Evolutionary conservation across 2,329 filamentous ascomycete genomes (phyloP), one percentile per base, ranked within the genome.

Genomic region (Fusarium virguliforme): DNA sequence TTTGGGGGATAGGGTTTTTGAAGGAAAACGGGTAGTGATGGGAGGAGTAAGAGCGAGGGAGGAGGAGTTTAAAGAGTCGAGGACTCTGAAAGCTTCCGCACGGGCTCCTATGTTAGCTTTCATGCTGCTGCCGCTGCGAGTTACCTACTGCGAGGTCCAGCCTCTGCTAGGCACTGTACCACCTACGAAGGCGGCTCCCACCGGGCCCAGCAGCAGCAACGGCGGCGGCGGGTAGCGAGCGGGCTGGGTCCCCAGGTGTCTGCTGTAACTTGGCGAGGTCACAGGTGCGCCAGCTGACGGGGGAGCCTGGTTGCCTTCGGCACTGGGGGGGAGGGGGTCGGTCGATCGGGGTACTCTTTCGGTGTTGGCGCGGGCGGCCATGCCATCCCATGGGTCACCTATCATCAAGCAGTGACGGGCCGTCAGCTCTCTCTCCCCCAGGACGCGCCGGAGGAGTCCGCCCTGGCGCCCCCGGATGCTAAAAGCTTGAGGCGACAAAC

Each of bases 201-300:
- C 46, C 43, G 57, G 58, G 56, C 28, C 32, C 28, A 22, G 18
- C 71, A 62, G 69, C 70, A 66, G 55, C 53, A 51, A 57, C 68
- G 64, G 51, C 51, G 35, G 56, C 50, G 34, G 50, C 15, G 24
- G 59, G 24, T 51, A 24, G 60, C 60, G 32, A 53, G 13, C 32
- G 28, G 24, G 18, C 32, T 53, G 30, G 48, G 28, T 8, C 41
- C 40, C 22, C 41, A 46, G 48, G 34, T 32, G 34, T 32, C 46
- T 53, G 38, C 64, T 64, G 68, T 55, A 71, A 59, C 65, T 58
- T 54, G 34, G 68, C 59, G 66, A 70, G 65, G 63, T 51, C 66
- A 70, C 56, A 67, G 59, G 50, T 67, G 63, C 67, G 62, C 72
- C 70, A 74, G 72, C 65, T 74, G 72, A 74, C 68, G 72, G 68